Percentiles rank a stretch among this genome's conserved stretches.
Evolutionary conservation across 192 early-diverging fungal species (phyloP).

Genomic region (Lobosporangium transversale): DNA sequence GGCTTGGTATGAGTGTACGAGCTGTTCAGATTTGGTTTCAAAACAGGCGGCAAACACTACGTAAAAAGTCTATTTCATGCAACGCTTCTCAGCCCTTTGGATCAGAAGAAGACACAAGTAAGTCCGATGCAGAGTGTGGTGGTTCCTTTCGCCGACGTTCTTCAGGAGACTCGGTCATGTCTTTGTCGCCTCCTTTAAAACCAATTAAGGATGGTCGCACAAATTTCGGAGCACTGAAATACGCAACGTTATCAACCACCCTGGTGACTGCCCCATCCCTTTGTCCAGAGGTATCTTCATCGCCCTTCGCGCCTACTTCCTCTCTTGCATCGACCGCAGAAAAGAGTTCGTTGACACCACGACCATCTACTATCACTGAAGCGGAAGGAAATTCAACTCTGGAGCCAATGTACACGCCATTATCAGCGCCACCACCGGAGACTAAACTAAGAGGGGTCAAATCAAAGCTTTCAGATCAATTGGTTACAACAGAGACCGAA

Average conservation of each 20-base stretch:
- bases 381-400: background rate
- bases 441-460: conserved; percentile 7
- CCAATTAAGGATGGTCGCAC: background rate
- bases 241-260: conserved; percentile 1
- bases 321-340: background rate
- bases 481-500: background rate
- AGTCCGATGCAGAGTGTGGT: conserved; percentile 13
- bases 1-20: conserved; percentile 75
- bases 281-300: conserved; percentile 24
- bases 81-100: conserved; percentile 1
- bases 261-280: background rate
- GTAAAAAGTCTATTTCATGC: conserved; percentile 48
- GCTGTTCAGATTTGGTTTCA: conserved; percentile 87
- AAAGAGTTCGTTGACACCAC: background rate
- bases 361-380: background rate
- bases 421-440: too few species aligned
- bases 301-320: conserved; percentile 8
- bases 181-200: conserved; percentile 4
- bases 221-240: background rate
- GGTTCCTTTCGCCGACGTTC: background rate
- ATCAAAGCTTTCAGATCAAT: conserved; percentile 4
- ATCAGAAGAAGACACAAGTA: conserved; percentile 29
- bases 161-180: conserved; percentile 28
- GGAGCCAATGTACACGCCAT: background rate
- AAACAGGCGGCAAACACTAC: conserved; percentile 78